Conservation (phyloP, 1,284 basidiomycete species). For the Gastroboletus turbinatus region DNA sequence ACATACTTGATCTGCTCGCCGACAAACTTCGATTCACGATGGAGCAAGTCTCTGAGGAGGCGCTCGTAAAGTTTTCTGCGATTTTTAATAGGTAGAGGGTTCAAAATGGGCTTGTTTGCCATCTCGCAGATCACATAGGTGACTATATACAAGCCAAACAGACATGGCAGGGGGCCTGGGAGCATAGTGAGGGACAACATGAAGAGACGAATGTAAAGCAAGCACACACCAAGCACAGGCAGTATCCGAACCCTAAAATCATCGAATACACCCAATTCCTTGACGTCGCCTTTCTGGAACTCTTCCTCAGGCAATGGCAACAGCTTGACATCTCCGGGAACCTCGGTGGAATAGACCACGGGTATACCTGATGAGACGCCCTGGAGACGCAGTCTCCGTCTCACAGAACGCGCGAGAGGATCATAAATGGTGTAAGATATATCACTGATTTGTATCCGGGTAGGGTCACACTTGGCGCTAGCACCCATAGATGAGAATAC, state of each 20-base stretch:
- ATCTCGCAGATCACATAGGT: slow-evolving; percentile 86
- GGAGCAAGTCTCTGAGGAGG: slow-evolving; percentile 74
- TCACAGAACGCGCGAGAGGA: slow-evolving; percentile 89
- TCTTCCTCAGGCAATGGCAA: slow-evolving; percentile 92
- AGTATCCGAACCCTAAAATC: slow-evolving; percentile 92
- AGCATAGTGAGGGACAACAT: slow-evolving; percentile 2
- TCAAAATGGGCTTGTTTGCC: slow-evolving; percentile 77
- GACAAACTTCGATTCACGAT: slow-evolving; percentile 65
- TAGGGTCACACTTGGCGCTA: slow-evolving; percentile 95
- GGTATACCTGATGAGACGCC: slow-evolving; percentile 79
- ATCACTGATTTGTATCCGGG: slow-evolving; percentile 92
- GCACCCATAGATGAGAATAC: slow-evolving; percentile 98
- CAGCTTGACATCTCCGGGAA: slow-evolving; percentile 84
- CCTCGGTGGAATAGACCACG: slow-evolving; percentile 96
- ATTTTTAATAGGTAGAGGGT: slow-evolving; percentile 82
- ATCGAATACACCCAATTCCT: slow-evolving; percentile 89
- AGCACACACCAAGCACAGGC: slow-evolving; percentile 69
- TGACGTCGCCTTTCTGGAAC: slow-evolving; percentile 86
- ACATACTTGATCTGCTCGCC: slow-evolving; percentile 55
- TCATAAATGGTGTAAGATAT: slow-evolving; percentile 94
- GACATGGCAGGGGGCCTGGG: slow-evolving; percentile 76
- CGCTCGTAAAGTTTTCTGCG: slow-evolving; percentile 82
- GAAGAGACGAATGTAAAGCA: neutral
- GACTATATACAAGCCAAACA: slow-evolving; percentile 87
- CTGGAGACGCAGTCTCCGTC: slow-evolving; percentile 72